Conservation (phyloP, 768 basidiomycete genomes). For the Gautieria morchelliformis region DNA sequence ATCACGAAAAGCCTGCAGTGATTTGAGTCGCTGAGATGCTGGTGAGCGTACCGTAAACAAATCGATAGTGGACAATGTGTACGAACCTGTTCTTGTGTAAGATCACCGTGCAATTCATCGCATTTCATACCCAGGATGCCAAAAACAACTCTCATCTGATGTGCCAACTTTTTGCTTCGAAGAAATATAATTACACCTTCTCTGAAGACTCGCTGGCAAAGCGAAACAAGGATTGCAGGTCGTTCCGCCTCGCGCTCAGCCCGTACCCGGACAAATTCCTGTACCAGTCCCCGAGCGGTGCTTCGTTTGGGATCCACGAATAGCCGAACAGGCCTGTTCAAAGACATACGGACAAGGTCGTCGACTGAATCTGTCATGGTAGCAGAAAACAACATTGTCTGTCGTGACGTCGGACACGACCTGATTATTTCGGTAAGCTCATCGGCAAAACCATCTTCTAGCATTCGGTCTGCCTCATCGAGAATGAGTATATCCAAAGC, state of each 20-base stretch:
- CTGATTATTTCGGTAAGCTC: constrained; percentile 91
- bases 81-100: constrained; percentile 88
- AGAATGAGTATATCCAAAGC: constrained; percentile 88
- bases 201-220: constrained; percentile 86
- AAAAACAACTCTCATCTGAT: constrained; percentile 94
- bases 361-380: constrained; percentile 98
- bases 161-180: constrained; percentile 92
- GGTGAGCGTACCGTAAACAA: background rate
- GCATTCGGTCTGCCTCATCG: constrained; percentile 97
- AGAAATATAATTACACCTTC: constrained; percentile 85
- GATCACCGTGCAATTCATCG: constrained; percentile 89
- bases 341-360: constrained; percentile 82
- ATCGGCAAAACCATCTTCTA: constrained; percentile 90
- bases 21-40: constrained; percentile 60
- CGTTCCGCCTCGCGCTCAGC: constrained; percentile 71
- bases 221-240: constrained; percentile 62
- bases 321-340: constrained; percentile 86
- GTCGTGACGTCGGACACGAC: constrained; percentile 77
- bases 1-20: constrained; percentile 81
- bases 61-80: constrained; percentile 11
- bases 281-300: constrained; percentile 76
- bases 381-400: constrained; percentile 98
- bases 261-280: constrained; percentile 92
- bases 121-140: constrained; percentile 81
- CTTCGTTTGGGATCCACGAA: constrained; percentile 92